Conservation (phyloP, 352 stramenopile species). For the Globisporangium takayamanum region DNA sequence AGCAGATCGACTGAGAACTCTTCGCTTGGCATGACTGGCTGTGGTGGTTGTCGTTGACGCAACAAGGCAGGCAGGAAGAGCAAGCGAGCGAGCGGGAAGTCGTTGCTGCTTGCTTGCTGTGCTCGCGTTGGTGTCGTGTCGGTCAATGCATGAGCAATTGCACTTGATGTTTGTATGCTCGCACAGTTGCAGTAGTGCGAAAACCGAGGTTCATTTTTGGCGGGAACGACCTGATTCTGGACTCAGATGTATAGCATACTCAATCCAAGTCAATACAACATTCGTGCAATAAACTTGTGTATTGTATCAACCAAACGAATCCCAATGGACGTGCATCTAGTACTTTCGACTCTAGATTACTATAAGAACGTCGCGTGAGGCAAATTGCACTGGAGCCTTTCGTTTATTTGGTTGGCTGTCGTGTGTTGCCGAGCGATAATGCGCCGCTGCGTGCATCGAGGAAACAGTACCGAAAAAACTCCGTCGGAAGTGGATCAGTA, state of each 20-base stretch:
- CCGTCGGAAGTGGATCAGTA: constrained; percentile 62
- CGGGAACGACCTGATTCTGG: too few relatives aligned
- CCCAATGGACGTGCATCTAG: neutral
- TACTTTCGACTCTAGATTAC: neutral
- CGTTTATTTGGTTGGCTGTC: constrained; percentile 29
- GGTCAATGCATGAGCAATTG: too few relatives aligned
- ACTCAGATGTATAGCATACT: too few relatives aligned
- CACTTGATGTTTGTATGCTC: too few relatives aligned
- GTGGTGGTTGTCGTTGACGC: neutral
- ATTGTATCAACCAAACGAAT: neutral
- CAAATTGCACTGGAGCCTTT: constrained; percentile 5
- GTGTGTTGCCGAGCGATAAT: constrained; percentile 8
- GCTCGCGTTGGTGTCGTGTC: too few relatives aligned
- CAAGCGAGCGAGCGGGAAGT: neutral
- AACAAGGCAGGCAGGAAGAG: neutral
- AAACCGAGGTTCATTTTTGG: too few relatives aligned
- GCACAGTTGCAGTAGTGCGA: too few relatives aligned
- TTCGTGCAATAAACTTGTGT: too few relatives aligned
- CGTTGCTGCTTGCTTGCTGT: too few relatives aligned
- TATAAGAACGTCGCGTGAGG: neutral
- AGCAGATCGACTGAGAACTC: constrained; percentile 82
- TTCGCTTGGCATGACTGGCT: constrained; percentile 45
- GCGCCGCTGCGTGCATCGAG: neutral
- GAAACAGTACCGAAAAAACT: constrained; percentile 75
- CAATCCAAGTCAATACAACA: too few relatives aligned